Base-by-base conservation (phyloP, 139 green algal species). In the Astrephomene gubernaculifera region DNA sequence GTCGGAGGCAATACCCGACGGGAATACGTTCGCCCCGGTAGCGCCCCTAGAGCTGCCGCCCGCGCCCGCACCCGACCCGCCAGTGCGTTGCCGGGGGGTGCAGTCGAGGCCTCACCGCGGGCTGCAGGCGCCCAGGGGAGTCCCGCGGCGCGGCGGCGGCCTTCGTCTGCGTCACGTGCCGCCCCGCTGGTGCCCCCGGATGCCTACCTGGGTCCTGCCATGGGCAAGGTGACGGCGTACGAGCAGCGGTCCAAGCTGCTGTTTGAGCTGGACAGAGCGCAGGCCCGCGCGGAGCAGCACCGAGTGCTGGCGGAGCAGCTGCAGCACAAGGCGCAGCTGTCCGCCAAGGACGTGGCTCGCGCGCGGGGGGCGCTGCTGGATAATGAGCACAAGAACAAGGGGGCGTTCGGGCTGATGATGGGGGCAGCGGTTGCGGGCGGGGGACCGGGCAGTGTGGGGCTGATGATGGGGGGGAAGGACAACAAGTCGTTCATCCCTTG, bases 231-330 rank as follows among this genome's bases (percentile, higher is more conserved):
- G 67, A 94, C 89, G 17, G 91, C 93, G 76, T 92, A 92, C 79
- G 92, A 93, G 72, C 91, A 95, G 87, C 91, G 92, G 22, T 78
- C 90, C 10, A 88, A 89, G 86, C 81, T 96, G 71, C 36, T 95
- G 73, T 91, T 90, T 63, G 91, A 95, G 68, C 85, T 96, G 78
- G 85, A 92, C 54, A 87, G 88, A 35, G 93, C 94, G 0, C 76
- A 83, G 39, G 71, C 79, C 31, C 83, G 88, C 52, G 83, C 83
- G 4, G 71, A 79, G 44, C 88, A 91, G 80, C 88, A 89, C 64
- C 78, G 79, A 17, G 67, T 73, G 35, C 73, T 82, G 54, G 86
- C 54, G 21, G 67, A 90, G 44, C 82, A 92, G 86, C 90, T 93
- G 5, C 9, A 49, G 64, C 81, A 89, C 53, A 90, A 79, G 35